A percentile compares a stretch with the other conserved stretches of the same genome.
These are phyloP conservation scores for Boletus fagicola DNA, from an alignment of 768 basidiomycete species.

Conservation along the genomic window DNA sequence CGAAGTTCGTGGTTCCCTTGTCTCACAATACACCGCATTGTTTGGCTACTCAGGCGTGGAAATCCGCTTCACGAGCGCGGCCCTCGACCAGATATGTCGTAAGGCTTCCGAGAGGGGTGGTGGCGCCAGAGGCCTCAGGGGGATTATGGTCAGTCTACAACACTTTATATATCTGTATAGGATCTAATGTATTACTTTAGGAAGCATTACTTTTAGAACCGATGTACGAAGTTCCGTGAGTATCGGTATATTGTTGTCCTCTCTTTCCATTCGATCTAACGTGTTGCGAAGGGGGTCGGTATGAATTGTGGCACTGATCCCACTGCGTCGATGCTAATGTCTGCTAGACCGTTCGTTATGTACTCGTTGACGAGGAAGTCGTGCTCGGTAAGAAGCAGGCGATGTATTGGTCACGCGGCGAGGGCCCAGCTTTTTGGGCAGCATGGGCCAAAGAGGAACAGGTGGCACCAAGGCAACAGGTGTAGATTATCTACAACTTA, in stretches of 20 bases:
- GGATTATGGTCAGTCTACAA: slow-evolving; percentile 67
- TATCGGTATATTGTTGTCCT: slow-evolving; percentile 21
- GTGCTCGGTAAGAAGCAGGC: slow-evolving; percentile 63
- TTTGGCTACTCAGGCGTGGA: slow-evolving; percentile 85
- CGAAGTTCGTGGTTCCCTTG: slow-evolving; percentile 86
- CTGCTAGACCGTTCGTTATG: slow-evolving; percentile 68
- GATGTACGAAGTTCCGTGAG: slow-evolving; percentile 92
- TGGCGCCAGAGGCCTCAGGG: slow-evolving; percentile 85
- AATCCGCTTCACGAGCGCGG: slow-evolving; percentile 79
- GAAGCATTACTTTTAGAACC: slow-evolving; percentile 80
- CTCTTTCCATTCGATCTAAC: slow-evolving; percentile 2
- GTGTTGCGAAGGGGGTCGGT: slow-evolving; percentile 58
- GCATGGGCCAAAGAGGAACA: slow-evolving; percentile 73
- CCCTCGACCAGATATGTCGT: slow-evolving; percentile 77
- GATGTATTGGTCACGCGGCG: slow-evolving; percentile 72
- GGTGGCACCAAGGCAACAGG: slow-evolving; percentile 14
- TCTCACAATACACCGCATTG: slow-evolving; percentile 85
- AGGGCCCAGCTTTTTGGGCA: slow-evolving; percentile 69
- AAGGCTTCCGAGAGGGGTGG: slow-evolving; percentile 80
- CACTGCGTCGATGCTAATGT: slow-evolving; percentile 8
- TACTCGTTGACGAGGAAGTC: slow-evolving; percentile 74
- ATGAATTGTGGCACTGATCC: slow-evolving; percentile 26
- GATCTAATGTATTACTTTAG: slow-evolving; percentile 35
- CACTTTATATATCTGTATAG: background rate
- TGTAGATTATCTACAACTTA: slow-evolving; percentile 6